These are phyloP conservation scores for Papilionanthe hybrid DNA, from an alignment of 116 monocot genomes.

Conservation along the genomic window DNA sequence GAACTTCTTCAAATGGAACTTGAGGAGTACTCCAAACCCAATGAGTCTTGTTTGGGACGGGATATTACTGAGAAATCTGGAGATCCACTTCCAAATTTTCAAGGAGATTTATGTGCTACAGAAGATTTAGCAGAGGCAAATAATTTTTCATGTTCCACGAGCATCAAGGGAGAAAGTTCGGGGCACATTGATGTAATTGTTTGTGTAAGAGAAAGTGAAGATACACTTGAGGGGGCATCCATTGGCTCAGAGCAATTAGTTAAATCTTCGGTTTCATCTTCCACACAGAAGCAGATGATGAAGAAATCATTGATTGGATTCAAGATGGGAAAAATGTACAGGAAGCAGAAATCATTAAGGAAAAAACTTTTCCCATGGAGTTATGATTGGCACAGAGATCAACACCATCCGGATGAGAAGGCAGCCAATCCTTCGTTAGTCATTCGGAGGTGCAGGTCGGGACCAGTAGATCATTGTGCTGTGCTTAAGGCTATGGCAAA, in stretches of 20 bases:
- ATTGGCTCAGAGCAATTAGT: slow-evolving; percentile 13
- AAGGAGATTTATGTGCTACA: slow-evolving; percentile 1
- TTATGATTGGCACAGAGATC: slow-evolving; percentile 97
- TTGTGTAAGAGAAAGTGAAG: slow-evolving; percentile 40
- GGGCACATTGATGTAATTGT: slow-evolving; percentile 18
- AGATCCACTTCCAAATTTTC: slow-evolving; percentile 10
- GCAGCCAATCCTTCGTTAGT: slow-evolving; percentile 21
- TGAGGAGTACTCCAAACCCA: slow-evolving; percentile 40
- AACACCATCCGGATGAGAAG: slow-evolving; percentile 36
- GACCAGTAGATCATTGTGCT: slow-evolving; percentile 78
- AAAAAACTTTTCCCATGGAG: slow-evolving; percentile 96
- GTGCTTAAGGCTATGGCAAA: slow-evolving; percentile 77
- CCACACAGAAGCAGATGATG: slow-evolving; percentile 32
- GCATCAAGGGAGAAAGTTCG: slow-evolving; percentile 20
- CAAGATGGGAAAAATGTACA: slow-evolving; percentile 64
- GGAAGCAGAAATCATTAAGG: slow-evolving; percentile 68
- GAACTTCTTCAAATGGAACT: slow-evolving; percentile 96
- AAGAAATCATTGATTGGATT: slow-evolving; percentile 46
- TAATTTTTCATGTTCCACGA: slow-evolving; percentile 23
- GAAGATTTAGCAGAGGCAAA: slow-evolving; percentile 3
- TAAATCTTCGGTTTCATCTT: slow-evolving; percentile 34
- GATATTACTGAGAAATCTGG: slow-evolving; percentile 15
- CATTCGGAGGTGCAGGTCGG: slow-evolving; percentile 74
- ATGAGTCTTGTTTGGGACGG: slow-evolving; percentile 19
- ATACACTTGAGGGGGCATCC: slow-evolving; percentile 15